Conservation (phyloP, 139 green algal genomes). For the Chlorella sp. region DNA sequence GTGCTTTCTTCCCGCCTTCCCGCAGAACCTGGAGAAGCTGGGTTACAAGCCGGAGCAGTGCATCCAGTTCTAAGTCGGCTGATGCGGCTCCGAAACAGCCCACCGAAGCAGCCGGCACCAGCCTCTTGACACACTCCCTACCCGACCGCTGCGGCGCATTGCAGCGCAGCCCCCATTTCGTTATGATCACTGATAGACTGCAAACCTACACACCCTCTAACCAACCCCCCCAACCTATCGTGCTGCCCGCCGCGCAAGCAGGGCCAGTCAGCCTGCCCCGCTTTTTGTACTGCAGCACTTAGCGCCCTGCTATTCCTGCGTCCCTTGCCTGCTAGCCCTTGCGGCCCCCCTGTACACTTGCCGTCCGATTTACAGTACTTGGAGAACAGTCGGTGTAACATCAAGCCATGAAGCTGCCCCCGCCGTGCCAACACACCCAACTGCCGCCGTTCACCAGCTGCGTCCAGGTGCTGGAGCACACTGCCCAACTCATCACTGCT, state of each 20-base stretch:
- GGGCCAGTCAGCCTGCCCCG: neutral
- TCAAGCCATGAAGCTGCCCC: too few species aligned
- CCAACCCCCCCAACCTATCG: neutral
- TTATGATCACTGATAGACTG: neutral
- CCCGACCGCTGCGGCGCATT: neutral
- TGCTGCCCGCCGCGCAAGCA: neutral
- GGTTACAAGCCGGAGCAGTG: constrained; percentile 67
- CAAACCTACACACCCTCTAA: neutral
- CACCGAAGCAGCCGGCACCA: too few species aligned
- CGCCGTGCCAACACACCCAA: too few species aligned
- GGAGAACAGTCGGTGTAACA: too few species aligned
- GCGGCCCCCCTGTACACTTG: too few species aligned
- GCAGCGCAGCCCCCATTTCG: neutral
- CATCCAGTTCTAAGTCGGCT: constrained; percentile 63
- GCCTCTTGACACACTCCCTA: neutral
- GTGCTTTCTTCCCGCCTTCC: neutral
- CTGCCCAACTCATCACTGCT: too few species aligned
- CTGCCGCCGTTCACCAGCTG: too few species aligned
- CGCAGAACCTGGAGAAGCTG: constrained; percentile 68
- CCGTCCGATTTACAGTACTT: too few species aligned
- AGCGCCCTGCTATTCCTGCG: neutral
- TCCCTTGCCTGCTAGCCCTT: neutral
- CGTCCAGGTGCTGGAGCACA: too few species aligned
- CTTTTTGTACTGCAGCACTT: constrained; percentile 5
- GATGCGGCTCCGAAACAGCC: too few species aligned